These are phyloP conservation scores for Myxozyma vanderwaltii DNA, from an alignment of 805 yeast genomes.

Conservation along the genomic window DNA sequence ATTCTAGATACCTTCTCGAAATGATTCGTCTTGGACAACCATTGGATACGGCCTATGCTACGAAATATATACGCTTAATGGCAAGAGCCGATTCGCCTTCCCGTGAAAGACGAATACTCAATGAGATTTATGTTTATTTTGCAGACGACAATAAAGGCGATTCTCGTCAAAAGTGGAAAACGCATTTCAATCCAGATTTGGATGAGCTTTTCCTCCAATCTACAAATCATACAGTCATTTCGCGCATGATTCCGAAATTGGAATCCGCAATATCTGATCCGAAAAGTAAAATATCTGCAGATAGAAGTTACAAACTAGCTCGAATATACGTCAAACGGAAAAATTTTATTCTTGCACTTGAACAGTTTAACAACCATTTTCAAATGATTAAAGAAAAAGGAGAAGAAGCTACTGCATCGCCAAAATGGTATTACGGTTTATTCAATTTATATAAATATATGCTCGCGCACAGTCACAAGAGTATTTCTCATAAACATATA, in stretches of 20 bases:
- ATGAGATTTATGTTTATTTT: not conserved
- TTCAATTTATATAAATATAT: not conserved
- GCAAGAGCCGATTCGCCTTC: not conserved
- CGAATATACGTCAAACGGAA: no score
- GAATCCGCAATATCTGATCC: no score
- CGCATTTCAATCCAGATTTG: no score
- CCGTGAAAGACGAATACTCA: not conserved
- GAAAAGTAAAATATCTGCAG: no score
- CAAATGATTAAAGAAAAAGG: no score
- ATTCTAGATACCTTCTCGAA: constrained; percentile 8
- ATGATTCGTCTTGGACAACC: constrained; percentile 16
- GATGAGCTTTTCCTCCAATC: no score
- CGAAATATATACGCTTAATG: not conserved
- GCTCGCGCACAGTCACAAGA: not conserved
- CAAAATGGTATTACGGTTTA: not conserved
- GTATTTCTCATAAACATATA: not conserved
- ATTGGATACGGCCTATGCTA: not conserved
- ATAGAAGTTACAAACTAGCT: no score
- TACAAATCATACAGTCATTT: not conserved
- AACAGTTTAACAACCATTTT: no score
- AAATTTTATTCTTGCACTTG: no score
- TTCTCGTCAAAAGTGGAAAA: no score
- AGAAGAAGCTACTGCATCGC: not conserved
- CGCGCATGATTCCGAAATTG: no score
- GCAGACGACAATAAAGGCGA: not conserved